Base-by-base conservation (phyloP, 345 rosid genomes). In the Geranium brycei region DNA sequence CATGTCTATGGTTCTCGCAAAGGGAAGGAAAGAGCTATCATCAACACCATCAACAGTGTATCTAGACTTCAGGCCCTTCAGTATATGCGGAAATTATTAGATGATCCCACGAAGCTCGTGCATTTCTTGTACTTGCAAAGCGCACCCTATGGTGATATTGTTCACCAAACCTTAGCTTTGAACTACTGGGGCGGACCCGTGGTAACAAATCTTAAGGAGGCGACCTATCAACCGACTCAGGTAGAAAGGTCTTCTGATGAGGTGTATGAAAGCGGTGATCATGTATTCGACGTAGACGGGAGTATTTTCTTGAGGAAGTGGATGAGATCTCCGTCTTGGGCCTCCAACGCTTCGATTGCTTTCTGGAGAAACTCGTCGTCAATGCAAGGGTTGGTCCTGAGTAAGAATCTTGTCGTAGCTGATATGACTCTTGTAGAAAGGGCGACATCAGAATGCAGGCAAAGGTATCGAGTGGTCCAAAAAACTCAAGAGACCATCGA, bases 41-140 rank as follows among this genome's bases (percentile, higher is more conserved):
- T 73, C 18, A 78, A 86, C 67, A 88, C 97, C 19, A 62, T 76
- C 31, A 87, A 85, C 72, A 75, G 91, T 69, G 80, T 89, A 76
- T 84, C 96, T 58, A 85, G 96, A 76, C 91, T 93, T 71, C 99
- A 93, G 70, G 86, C 91, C 60, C 95, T 93, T 78, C 97, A 86
- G 28, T 85, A 72, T 66, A 83, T 82, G 85, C 80, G 82, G 64
- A 93, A 76, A 77, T 74, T 86, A 71, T 77, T 87, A 66, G 97
- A 93, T 68, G 96, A 93, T 75, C 99, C 99, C 23, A 72, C 81
- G 58, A 93, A 89, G 75, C 81, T 93, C 72, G 96, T 75, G 63
- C 95, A 80, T 70, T 89, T 86, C 77, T 87, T 97, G 5, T 89
- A 81, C 76, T 80, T 93, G 83, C 88, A 68, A 72, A 82, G 79